Evolutionary conservation across 371 early-diverging fungal species (phyloP), one percentile per base, ranked within the genome.

Genomic region (Mortierella sp.): DNA sequence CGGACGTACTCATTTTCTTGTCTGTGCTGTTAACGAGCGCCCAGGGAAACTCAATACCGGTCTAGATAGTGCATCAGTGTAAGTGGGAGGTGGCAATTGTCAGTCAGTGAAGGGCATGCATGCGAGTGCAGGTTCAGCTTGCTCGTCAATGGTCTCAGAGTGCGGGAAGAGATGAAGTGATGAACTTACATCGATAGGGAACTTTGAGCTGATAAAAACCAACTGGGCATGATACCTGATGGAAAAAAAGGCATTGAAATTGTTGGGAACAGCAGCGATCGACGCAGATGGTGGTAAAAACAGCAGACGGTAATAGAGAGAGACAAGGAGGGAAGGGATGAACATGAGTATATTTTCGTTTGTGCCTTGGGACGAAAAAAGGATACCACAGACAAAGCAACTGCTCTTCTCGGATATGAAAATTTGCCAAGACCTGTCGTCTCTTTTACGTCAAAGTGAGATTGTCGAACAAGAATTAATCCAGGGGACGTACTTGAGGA

Each of bases 161-260:
- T 44, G 24, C 35, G 18, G 21, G n/a, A 78, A 87, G 51, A 32
- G 1, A 27, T 12, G 58, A 11, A 21, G 24, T 3, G 2, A 10
- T 38, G 21, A 24, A 24, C 92, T 79, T 88, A 95, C 95, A 88
- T 96, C 96, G 44, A 96, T 95, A 12, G 96, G 95, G 79, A 97
- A 97, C 87, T 96, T 97, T 70, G 94, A 90, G 60, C 94, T 89
- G 54, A 96, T 92, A 78, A 95, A 94, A n/a, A 93, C 91, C 60
- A 97, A 91, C 81, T 97, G 98, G 4, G 93, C 96, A 88, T 95
- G 96, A 87, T 97, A 97, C 83, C 95, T 93, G 70, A 70, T 63
- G 8, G 24, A 48, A 58, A 27, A 27, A 70, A 29, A 18, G 60
- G 55, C 44, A 73, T 51, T 35, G 38, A 72, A 32, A 49, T 70